Evolutionary conservation across 768 basidiomycete genomes (phyloP), one percentile per base, ranked within the genome.

Genomic region (Gymnopilus dilepis): DNA sequence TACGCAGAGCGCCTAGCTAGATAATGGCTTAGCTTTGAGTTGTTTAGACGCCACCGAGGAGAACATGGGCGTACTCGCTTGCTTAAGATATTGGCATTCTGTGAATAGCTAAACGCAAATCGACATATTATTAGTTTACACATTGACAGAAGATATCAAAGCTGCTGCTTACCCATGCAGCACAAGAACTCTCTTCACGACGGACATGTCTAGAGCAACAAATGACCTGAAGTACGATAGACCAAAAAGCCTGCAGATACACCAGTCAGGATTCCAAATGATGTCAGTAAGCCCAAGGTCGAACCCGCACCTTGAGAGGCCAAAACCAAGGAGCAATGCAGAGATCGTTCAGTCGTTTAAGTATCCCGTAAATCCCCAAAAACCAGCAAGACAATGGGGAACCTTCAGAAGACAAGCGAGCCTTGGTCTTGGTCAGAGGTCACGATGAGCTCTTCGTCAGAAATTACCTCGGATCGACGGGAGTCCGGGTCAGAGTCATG

Each of bases 1-100:
- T 92, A 53, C 90, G 82, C 26, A 93, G 76, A 2, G 90, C 91
- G 19, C 88, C 89, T 45, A 92, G 76, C 90, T 93, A 17, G 2
- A 40, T 24, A 48, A 22, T 12, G 30, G 34, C 51, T 52, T 24
- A 28, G n/a, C 30, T 30, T 38, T 21, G 15, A 51, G 21, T 54
- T 51, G 6, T 31, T 22, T 17, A 43, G 56, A 4, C 28, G 28
- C 48, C 56, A 19, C 17, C n/a, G 33, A 30, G 7, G 22, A 47
- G 19, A 24, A 34, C 5, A n/a, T n/a, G n/a, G n/a, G 50, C 84
- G 73, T 61, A 91, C 91, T 68, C 89, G 80, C 77, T 89, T 92
- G 73, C 83, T 88, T 72, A 91, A 89, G 58, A 90, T 83, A 26
- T 62, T 76, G 7, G 82, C 89, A 66, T 90, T 93, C 73, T 92